Base-by-base conservation (phyloP, 768 basidiomycete species). In the Lactarius trivialis region DNA sequence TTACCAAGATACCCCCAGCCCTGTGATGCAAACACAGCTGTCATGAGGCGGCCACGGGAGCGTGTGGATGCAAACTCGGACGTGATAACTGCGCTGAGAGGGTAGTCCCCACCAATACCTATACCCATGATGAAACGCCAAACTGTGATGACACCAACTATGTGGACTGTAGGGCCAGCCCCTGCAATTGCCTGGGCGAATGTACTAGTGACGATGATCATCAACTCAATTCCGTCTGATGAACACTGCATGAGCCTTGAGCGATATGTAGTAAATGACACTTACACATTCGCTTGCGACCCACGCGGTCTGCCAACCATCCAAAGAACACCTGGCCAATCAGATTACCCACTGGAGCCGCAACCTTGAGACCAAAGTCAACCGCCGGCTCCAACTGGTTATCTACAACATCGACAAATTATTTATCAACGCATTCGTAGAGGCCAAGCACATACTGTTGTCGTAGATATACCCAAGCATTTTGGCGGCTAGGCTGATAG, bases 71-170 rank as follows among this genome's bases (percentile, higher is more conserved):
- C 87, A 68, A 94, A 96, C 70, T 96, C 93, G 32, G 89, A 92
- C 3, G 92, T 83, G 68, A 95, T 94, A 67, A 92, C 86, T 17
- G 93, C 88, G 56, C 82, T 84, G 0, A 94, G 73, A 6, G 93
- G 93, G 71, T 95, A 94, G 68, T 95, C 93, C 15, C 93, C 93
- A 4, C 92, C 93, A 26, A 94, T 90, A 4, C 93, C 92, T 2
- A 93, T 73, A 1, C 90, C 90, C 82, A 85, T 85, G 0, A 85
- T 82, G 76, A 91, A 89, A 12, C 93, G 85, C 90, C 91, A 94
- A 48, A 89, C 81, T 56, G 93, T 78, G 58, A 95, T 76, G 37
- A 81, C 86, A 66, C 85, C 89, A 61, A 92, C 79, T 69, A 93
- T 85, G 68, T 77, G 76, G 57, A 92, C 81, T 7, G 86, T 87